Evolutionary conservation across 2,329 filamentous ascomycete genomes (phyloP).

Genomic region (Zarea fungicola): DNA sequence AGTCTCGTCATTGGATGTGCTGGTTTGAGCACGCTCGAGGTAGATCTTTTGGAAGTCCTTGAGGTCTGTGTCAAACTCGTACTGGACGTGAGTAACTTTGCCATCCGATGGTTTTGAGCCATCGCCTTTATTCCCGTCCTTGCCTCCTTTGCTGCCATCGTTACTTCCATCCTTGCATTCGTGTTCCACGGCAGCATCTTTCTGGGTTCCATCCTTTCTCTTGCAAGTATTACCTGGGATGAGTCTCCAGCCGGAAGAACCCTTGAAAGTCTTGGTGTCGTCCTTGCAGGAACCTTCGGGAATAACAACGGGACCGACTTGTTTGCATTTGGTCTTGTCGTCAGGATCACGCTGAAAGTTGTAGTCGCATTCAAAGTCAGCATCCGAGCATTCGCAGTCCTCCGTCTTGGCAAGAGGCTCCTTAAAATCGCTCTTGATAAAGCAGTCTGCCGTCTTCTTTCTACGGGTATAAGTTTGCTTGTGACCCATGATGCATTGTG

Average conservation of each 20-base stretch:
- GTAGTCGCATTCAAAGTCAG: conserved; percentile 95
- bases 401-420: conserved; percentile 66
- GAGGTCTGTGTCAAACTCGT: conserved; percentile 56
- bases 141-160: conserved; percentile 46
- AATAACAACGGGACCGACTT: conserved; percentile 54
- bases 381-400: conserved; percentile 72
- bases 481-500: conserved; percentile 93
- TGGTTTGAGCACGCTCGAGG: conserved; percentile 68
- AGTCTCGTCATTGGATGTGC: conserved; percentile 64
- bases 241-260: conserved; percentile 83
- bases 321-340: conserved; percentile 64
- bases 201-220: conserved; percentile 53
- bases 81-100: conserved; percentile 57
- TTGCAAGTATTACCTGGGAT: conserved; percentile 80
- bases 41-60: conserved; percentile 58
- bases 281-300: conserved; percentile 70
- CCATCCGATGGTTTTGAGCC: conserved; percentile 53
- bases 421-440: conserved; percentile 79
- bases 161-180: conserved; percentile 61
- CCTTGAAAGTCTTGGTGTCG: conserved; percentile 67
- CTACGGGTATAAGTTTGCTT: conserved; percentile 81
- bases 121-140: conserved; percentile 2
- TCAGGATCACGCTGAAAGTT: conserved; percentile 68
- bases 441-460: conserved; percentile 84
- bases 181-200: conserved; percentile 68